These are phyloP conservation scores for Stephania cephalantha DNA, from an alignment of 164 flowering plant species.

Conservation along the genomic window DNA sequence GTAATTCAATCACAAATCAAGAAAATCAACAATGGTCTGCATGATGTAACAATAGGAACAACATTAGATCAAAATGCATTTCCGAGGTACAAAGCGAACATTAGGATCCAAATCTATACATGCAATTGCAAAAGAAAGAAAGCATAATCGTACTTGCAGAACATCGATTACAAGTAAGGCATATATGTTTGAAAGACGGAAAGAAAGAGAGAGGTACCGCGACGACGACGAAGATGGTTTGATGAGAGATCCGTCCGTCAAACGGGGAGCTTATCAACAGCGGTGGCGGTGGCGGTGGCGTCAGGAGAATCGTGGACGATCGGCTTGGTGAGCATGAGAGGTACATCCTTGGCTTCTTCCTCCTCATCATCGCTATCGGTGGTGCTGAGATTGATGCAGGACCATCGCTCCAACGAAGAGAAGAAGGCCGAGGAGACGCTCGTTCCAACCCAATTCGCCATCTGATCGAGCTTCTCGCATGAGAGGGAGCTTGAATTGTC, in stretches of 20 bases:
- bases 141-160: neutral
- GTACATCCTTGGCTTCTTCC: constrained; percentile 47
- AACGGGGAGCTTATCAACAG: constrained; percentile 20
- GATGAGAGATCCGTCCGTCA: constrained; percentile 9
- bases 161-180: neutral
- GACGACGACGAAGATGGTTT: neutral
- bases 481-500: constrained; percentile 24
- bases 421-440: constrained; percentile 64
- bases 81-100: neutral
- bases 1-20: neutral
- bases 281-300: constrained; percentile 7
- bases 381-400: constrained; percentile 60
- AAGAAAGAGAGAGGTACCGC: neutral
- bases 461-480: constrained; percentile 28
- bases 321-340: constrained; percentile 32
- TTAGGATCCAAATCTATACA: constrained; percentile 1
- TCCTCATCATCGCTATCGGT: constrained; percentile 41
- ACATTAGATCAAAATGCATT: neutral
- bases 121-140: neutral
- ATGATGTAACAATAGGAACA: neutral
- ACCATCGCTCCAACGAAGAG: constrained; percentile 55
- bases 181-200: neutral
- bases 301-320: constrained; percentile 14
- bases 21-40: neutral
- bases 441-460: constrained; percentile 48